Percentiles rank a stretch among this genome's conserved stretches.
phyloP scores from a whole-genome alignment of 129 eudicot species.

The Arctium minus region DNA sequence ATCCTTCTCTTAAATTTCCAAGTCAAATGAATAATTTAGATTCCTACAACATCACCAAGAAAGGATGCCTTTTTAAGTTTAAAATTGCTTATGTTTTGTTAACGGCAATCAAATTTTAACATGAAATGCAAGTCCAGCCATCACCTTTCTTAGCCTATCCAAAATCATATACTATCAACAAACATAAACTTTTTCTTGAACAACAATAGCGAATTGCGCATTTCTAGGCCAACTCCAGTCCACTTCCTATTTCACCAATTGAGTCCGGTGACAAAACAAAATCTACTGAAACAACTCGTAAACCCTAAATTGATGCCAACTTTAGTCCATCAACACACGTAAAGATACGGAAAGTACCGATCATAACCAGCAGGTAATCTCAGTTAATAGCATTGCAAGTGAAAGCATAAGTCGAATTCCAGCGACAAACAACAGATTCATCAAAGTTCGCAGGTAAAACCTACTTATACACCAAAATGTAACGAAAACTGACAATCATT shows the following conservation, averaged over 20 bases:
- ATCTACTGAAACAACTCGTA: slow-evolving; percentile 13
- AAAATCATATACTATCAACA: not conserved
- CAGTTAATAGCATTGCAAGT: slow-evolving; percentile 24
- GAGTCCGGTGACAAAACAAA: not conserved
- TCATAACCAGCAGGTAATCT: not conserved
- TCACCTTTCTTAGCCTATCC: not conserved
- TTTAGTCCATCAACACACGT: not conserved
- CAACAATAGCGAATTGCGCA: not conserved
- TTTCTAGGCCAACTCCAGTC: not conserved
- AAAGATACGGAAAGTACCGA: not conserved
- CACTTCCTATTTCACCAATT: not conserved
- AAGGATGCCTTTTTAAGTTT: not conserved
- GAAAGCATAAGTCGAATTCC: not conserved
- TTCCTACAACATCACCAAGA: not conserved
- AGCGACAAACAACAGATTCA: slow-evolving; percentile 8
- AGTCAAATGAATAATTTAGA: not conserved
- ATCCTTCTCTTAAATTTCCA: not conserved
- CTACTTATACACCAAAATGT: slow-evolving; percentile 3
- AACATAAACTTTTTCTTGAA: not conserved
- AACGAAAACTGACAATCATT: not conserved
- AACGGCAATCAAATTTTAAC: not conserved
- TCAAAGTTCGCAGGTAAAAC: not conserved
- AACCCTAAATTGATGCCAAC: slow-evolving; percentile 12
- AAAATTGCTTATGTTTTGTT: not conserved
- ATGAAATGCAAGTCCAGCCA: not conserved